phyloP scores from a whole-genome alignment of 768 basidiomycete genomes.

The Phylloporus sp. region DNA sequence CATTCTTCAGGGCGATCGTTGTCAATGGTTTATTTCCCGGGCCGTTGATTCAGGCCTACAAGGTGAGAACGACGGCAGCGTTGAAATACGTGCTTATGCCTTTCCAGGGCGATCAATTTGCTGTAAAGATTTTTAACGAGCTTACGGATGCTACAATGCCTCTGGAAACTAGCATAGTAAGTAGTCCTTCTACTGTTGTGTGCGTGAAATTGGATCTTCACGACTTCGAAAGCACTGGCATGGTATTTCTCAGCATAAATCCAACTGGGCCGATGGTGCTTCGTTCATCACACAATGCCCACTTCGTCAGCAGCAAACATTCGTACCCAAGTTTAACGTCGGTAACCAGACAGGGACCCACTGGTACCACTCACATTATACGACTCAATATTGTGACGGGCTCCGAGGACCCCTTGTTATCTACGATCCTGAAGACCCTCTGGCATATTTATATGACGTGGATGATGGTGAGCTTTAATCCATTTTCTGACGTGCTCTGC shows the following conservation, averaged over 20 bases:
- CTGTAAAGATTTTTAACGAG: constrained; percentile 42
- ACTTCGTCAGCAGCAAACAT: constrained; percentile 27
- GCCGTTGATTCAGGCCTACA: background rate
- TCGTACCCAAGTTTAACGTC: constrained; percentile 33
- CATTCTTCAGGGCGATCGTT: background rate
- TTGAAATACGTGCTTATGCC: constrained; percentile 25
- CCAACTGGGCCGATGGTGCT: constrained; percentile 1
- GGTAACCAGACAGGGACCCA: constrained; percentile 36
- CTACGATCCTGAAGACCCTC: constrained; percentile 30
- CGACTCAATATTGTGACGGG: constrained; percentile 37
- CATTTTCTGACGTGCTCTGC: background rate
- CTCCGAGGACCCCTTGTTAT: constrained; percentile 28
- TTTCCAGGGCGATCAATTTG: constrained; percentile 34
- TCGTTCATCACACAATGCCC: background rate
- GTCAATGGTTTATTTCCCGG: background rate
- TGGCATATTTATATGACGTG: constrained; percentile 36
- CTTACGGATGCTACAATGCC: constrained; percentile 26
- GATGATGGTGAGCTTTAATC: constrained; percentile 35
- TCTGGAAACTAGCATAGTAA: constrained; percentile 38
- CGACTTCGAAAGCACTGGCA: constrained; percentile 10
- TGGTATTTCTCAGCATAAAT: background rate
- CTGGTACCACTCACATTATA: constrained; percentile 44
- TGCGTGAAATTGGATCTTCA: background rate
- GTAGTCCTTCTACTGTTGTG: no score
- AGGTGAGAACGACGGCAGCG: background rate